Conservation (phyloP, 179 eudicot species). For the Camellia oleifera region DNA sequence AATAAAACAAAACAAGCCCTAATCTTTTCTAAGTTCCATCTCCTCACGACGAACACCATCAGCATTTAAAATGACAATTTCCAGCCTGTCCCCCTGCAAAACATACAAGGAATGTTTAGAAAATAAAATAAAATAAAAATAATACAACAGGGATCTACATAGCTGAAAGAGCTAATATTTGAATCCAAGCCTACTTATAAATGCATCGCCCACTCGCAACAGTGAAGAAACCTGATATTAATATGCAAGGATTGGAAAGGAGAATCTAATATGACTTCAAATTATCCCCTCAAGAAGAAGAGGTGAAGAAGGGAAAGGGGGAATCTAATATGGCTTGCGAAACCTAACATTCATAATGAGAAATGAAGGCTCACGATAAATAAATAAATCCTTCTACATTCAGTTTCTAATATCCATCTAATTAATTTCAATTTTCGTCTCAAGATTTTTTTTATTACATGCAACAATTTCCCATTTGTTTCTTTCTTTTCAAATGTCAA, state of each 20-base stretch:
- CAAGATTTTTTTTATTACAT: background rate
- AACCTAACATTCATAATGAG: too few species aligned
- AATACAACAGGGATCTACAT: background rate
- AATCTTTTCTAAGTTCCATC: conserved; percentile 84
- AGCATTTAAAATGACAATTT: conserved; percentile 61
- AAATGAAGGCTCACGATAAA: too few species aligned
- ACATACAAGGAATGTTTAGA: background rate
- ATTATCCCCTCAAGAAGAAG: too few species aligned
- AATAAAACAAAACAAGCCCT: conserved; percentile 1
- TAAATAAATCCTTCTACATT: too few species aligned
- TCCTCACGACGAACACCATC: conserved; percentile 60
- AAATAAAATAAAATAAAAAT: too few species aligned
- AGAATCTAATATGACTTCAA: too few species aligned
- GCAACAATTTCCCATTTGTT: background rate
- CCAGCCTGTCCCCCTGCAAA: conserved; percentile 85
- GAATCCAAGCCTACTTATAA: too few species aligned
- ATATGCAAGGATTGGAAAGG: too few species aligned
- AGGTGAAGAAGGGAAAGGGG: too few species aligned
- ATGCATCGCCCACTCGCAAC: too few species aligned
- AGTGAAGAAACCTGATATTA: too few species aligned
- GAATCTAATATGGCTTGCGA: too few species aligned
- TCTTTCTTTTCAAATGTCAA: background rate
- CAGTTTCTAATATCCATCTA: background rate
- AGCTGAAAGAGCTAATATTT: background rate
- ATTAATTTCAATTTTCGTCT: background rate